phyloP scores from a whole-genome alignment of 2,329 filamentous ascomycete species.

The Paracoccidioides lutzii region DNA sequence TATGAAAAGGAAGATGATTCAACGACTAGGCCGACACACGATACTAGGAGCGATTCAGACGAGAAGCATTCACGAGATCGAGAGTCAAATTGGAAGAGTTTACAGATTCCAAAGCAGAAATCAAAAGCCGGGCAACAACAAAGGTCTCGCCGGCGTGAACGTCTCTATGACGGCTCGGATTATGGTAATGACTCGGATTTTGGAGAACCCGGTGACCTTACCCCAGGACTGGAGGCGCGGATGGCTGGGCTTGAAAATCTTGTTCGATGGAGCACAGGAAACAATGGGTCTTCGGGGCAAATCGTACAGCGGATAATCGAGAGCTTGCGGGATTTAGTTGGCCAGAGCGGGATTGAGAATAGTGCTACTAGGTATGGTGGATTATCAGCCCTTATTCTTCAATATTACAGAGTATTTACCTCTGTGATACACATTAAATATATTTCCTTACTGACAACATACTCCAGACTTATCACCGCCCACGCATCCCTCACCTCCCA shows the following conservation, averaged over 20 bases:
- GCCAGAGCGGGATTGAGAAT: conserved; percentile 44
- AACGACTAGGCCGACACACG: conserved; percentile 16
- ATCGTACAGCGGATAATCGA: conserved; percentile 42
- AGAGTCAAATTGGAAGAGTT: conserved; percentile 9
- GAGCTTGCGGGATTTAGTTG: conserved; percentile 40
- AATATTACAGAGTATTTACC: not conserved
- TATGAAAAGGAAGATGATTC: conserved; percentile 22
- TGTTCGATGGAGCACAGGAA: conserved; percentile 40
- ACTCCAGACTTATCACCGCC: conserved; percentile 42
- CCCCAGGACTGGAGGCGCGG: conserved; percentile 40
- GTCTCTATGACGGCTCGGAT: conserved; percentile 45
- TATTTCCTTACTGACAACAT: conserved; percentile 2
- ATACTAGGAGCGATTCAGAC: conserved; percentile 14
- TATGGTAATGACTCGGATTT: conserved; percentile 45
- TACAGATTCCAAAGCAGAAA: conserved; percentile 23
- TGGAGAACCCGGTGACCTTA: conserved; percentile 40
- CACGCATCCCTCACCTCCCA: conserved; percentile 47
- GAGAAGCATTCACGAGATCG: conserved; percentile 1
- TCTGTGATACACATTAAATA: not conserved
- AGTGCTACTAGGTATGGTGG: conserved; percentile 39
- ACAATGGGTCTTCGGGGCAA: conserved; percentile 40
- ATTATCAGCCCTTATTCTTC: not conserved
- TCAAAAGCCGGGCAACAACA: conserved; percentile 21
- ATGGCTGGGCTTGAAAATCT: conserved; percentile 45
- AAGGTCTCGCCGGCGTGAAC: conserved; percentile 28